Base-by-base conservation (phyloP, 208 protist species). In the Leishmania tropica region DNA sequence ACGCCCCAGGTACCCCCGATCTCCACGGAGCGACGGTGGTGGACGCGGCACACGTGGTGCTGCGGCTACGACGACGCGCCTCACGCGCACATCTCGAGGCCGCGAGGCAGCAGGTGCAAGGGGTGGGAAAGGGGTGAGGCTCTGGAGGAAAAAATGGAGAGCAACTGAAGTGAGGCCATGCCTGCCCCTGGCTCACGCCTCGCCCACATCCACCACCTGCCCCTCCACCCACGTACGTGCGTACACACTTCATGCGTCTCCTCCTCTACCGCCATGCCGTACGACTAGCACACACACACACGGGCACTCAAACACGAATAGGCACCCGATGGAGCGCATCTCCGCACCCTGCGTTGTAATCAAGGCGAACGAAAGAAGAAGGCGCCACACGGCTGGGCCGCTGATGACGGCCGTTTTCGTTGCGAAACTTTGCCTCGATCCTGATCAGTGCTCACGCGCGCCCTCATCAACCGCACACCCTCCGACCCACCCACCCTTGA, bases 21-120 rank as follows among this genome's bases (percentile, higher is more conserved):
- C 54, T 93, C 62, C 48, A 58, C 10, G 92, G 92, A 19, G 56
- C 48, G 8, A 80, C 60, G 6, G 56, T 87, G 11, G 48, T 93
- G 21, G 37, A 76, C n/a, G 35, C 70, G 60, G 64, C 53, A 24
- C 88, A 90, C 37, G 88, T 81, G 0, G 89, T 95, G 31, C 64
- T 93, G 76, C 67, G 78, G 54, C 67, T 85, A 6, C 42, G 54
- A n/a, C 42, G 62, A 3, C 68, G 67, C 47, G 10, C 65, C 17
- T 24, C 42, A 24, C 68, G 47, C 64, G n/a, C 40, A 51, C 47
- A 42, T 19, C 37, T 71, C 65, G 65, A 45, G 37, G 31, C 37
- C 37, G 37, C 47, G 40, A 24, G 19, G n/a, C 40, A 75, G 13
- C n/a, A 48, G 21, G 15, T 13, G 28, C 47, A 19, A 56, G 5